phyloP scores from a whole-genome alignment of 495 filamentous ascomycete genomes.

The Trichoderma asperelloides region DNA sequence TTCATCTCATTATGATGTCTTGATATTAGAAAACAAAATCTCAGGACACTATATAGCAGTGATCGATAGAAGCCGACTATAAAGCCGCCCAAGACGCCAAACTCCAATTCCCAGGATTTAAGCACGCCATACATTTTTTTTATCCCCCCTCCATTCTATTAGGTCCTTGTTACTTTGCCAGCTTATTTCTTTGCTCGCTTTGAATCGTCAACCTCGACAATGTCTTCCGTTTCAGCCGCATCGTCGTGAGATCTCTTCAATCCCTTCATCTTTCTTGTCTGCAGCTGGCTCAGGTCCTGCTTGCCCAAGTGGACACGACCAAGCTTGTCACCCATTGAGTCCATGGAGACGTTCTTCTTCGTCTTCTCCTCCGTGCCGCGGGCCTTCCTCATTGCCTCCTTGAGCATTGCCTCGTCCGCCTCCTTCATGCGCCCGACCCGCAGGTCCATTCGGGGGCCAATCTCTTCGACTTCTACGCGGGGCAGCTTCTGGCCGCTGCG shows the following conservation, averaged over 20 bases:
- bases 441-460: conserved; percentile 93
- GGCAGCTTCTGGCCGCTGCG: conserved; percentile 79
- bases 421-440: conserved; percentile 71
- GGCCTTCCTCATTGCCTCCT: conserved; percentile 83
- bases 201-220: conserved; percentile 2
- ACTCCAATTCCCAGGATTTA: neutral
- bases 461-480: conserved; percentile 86
- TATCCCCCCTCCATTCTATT: conserved; percentile 12
- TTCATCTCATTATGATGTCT: neutral
- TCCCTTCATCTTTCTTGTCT: conserved; percentile 99
- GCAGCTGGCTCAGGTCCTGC: conserved; percentile 78
- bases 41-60: conserved; percentile 6
- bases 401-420: conserved; percentile 66
- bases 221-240: conserved; percentile 28
- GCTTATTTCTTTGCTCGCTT: conserved; percentile 3
- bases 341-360: conserved; percentile 93
- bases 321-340: conserved; percentile 89
- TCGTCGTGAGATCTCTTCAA: conserved; percentile 68
- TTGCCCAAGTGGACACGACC: conserved; percentile 86
- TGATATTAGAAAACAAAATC: neutral
- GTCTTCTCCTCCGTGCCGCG: conserved; percentile 63
- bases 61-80: conserved; percentile 5
- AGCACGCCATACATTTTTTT: conserved; percentile 12
- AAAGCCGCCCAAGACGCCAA: conserved; percentile 3
- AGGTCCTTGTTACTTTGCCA: neutral